Conservation (phyloP, 1,284 basidiomycete genomes). For the Mycena sp. region DNA sequence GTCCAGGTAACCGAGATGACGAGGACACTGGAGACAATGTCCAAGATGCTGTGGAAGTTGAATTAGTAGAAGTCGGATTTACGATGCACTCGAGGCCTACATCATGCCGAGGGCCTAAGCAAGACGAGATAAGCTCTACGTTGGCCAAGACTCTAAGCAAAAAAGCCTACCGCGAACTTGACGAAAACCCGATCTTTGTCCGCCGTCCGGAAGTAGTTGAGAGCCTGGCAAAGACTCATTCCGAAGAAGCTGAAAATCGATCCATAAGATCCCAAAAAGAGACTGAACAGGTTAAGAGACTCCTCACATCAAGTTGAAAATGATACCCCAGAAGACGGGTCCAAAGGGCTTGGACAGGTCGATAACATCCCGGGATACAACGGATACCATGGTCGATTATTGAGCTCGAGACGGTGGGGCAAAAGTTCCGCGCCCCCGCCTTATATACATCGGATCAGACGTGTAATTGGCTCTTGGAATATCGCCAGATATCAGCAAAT, state of each 20-base stretch:
- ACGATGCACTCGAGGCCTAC: background rate
- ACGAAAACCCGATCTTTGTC: conserved; percentile 6
- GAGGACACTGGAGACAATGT: conserved; percentile 5
- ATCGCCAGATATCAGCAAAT: no score
- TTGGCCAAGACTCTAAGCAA: background rate
- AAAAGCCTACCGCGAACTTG: conserved; percentile 15
- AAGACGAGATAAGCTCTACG: background rate
- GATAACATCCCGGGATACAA: conserved; percentile 7
- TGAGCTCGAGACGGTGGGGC: conserved; percentile 14
- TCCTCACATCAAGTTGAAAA: conserved; percentile 16
- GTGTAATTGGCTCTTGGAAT: no score
- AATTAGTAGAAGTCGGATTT: no score
- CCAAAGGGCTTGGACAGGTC: conserved; percentile 16
- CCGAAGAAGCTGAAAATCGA: conserved; percentile 7
- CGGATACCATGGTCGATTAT: conserved; percentile 13
- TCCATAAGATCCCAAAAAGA: background rate
- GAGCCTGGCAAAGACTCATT: conserved; percentile 19
- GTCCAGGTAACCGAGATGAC: conserved; percentile 9
- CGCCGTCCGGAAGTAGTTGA: conserved; percentile 17
- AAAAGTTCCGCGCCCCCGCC: background rate
- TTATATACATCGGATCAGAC: background rate
- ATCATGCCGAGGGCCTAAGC: conserved; percentile 13
- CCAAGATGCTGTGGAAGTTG: background rate
- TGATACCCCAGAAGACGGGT: conserved; percentile 19
- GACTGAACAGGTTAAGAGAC: no score